phyloP scores from a whole-genome alignment of 202 grass and related monocot genomes.

The Setaria viridis region DNA sequence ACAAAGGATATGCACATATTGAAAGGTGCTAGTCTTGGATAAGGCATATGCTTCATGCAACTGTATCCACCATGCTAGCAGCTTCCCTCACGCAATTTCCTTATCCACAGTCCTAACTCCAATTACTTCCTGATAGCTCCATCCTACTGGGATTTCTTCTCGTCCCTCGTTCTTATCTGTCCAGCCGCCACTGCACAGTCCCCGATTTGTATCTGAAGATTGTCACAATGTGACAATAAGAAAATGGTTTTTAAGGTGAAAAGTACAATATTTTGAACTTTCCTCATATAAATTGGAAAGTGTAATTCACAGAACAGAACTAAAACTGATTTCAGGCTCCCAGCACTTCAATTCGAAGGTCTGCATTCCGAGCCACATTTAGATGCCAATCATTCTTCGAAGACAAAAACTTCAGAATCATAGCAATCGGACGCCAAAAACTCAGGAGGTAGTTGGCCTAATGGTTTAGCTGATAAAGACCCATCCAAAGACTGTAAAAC shows the following conservation, averaged over 20 bases:
- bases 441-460: neutral
- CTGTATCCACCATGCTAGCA: conserved; percentile 27
- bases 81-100: conserved; percentile 62
- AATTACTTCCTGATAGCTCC: conserved; percentile 37
- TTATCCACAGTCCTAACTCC: conserved; percentile 35
- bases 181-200: conserved; percentile 10
- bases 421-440: conserved; percentile 6
- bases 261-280: neutral
- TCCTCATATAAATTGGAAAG: neutral
- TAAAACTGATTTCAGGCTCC: neutral
- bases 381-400: neutral
- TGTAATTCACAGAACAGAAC: conserved; percentile 1
- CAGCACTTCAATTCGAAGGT: neutral
- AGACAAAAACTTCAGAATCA: neutral
- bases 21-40: conserved; percentile 15
- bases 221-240: neutral
- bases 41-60: conserved; percentile 34
- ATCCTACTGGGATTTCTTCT: conserved; percentile 36
- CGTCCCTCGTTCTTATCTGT: conserved; percentile 21
- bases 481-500: conserved; percentile 32
- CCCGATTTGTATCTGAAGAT: neutral
- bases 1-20: conserved; percentile 25
- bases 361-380: conserved; percentile 15
- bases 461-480: conserved; percentile 11
- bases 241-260: neutral